These are phyloP conservation scores for Talaromyces borbonicus DNA, from an alignment of 495 filamentous ascomycete species.

Conservation along the genomic window DNA sequence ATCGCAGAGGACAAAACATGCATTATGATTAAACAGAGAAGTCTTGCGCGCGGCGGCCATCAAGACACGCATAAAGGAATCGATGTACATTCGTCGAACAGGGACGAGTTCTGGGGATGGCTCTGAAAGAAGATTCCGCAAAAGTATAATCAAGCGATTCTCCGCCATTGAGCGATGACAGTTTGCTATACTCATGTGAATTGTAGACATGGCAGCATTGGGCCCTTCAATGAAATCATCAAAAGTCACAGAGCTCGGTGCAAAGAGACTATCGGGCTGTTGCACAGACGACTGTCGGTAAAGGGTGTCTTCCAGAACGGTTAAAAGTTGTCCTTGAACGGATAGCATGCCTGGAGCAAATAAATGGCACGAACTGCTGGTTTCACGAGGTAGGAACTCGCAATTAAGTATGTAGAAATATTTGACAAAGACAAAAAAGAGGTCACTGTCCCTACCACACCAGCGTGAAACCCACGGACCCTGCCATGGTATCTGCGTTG, in stretches of 20 bases:
- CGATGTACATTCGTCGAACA: constrained; percentile 63
- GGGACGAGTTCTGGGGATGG: constrained; percentile 43
- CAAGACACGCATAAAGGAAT: constrained; percentile 64
- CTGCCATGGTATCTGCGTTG: constrained; percentile 69
- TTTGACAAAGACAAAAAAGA: constrained; percentile 92
- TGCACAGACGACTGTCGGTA: constrained; percentile 54
- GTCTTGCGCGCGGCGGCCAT: constrained; percentile 64
- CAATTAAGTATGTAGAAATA: constrained; percentile 76
- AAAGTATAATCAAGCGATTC: constrained; percentile 77
- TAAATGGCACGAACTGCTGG: constrained; percentile 51
- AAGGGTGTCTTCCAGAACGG: constrained; percentile 74
- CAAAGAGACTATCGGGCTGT: constrained; percentile 39
- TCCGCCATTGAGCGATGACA: constrained; percentile 78
- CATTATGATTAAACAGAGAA: constrained; percentile 75
- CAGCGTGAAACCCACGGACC: constrained; percentile 81
- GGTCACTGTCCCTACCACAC: constrained; percentile 82
- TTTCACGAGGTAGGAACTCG: constrained; percentile 63
- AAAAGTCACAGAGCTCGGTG: constrained; percentile 57
- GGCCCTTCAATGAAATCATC: constrained; percentile 61
- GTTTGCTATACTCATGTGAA: constrained; percentile 59
- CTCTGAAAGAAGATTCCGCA: constrained; percentile 77
- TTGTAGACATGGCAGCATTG: constrained; percentile 59
- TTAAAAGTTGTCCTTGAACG: constrained; percentile 77
- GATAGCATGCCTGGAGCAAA: constrained; percentile 71
- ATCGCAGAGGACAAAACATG: constrained; percentile 87